A percentile compares a stretch with the other conserved stretches of the same genome.
These are phyloP conservation scores for Nicotiana undulata DNA, from an alignment of 257 asterid genomes.

Conservation along the genomic window DNA sequence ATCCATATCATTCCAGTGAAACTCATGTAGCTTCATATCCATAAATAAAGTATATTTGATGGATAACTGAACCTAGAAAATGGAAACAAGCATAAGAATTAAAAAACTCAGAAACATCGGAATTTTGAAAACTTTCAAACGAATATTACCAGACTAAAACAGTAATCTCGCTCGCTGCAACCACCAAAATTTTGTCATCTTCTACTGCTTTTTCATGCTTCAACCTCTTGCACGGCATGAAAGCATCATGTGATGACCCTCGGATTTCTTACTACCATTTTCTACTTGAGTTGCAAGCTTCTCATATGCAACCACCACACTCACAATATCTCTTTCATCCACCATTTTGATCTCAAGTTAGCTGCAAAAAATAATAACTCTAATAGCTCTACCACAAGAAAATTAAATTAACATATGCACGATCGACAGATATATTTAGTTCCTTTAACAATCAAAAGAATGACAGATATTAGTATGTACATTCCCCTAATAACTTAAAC, in stretches of 20 bases:
- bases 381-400: background rate
- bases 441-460: background rate
- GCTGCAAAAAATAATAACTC: background rate
- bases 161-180: background rate
- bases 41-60: background rate
- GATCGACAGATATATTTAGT: background rate
- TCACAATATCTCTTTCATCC: background rate
- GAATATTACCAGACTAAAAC: background rate
- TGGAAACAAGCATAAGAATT: background rate
- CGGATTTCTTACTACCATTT: background rate
- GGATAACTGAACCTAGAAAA: background rate
- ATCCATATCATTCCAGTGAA: background rate
- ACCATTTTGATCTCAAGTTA: background rate
- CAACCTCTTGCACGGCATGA: background rate
- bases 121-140: background rate
- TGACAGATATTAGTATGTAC: background rate
- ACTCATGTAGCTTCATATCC: background rate
- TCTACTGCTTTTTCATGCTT: constrained; percentile 4
- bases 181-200: background rate
- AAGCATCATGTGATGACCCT: background rate
- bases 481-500: background rate
- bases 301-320: background rate
- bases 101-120: background rate
- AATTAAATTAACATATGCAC: background rate
- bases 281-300: background rate